Conservation (phyloP, 1,284 basidiomycete genomes). For the Trametes pubescens region DNA sequence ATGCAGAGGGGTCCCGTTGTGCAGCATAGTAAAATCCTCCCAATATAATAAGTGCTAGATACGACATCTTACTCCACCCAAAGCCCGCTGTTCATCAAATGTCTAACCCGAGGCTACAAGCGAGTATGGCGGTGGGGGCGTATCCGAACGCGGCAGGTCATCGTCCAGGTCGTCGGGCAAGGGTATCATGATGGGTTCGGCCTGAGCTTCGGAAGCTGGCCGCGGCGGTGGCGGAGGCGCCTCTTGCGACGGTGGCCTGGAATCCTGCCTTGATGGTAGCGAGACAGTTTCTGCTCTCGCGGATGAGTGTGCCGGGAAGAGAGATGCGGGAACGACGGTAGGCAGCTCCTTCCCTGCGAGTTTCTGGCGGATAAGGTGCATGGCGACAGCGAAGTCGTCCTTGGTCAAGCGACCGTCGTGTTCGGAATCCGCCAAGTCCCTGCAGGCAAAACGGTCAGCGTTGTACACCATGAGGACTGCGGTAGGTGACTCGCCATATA, state of each 20-base stretch:
- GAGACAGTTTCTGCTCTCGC: neutral
- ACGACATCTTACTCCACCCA: neutral
- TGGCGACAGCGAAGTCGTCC: conserved; percentile 96
- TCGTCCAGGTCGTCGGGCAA: conserved; percentile 18
- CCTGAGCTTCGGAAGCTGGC: neutral
- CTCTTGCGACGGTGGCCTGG: conserved; percentile 12
- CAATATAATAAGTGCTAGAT: neutral
- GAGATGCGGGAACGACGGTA: conserved; percentile 11
- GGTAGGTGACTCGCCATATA: conserved; percentile 75
- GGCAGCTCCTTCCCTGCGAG: conserved; percentile 87
- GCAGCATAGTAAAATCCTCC: neutral
- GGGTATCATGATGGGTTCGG: conserved; percentile 12
- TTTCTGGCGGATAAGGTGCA: conserved; percentile 92
- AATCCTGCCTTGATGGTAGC: conserved; percentile 8
- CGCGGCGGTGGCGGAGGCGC: conserved; percentile 7
- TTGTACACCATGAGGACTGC: neutral
- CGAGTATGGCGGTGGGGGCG: conserved; percentile 39
- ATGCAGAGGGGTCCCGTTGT: neutral
- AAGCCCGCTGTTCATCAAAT: neutral
- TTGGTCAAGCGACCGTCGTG: conserved; percentile 88
- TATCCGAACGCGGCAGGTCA: conserved; percentile 30
- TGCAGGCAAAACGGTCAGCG: conserved; percentile 43
- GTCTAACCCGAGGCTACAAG: conserved; percentile 22
- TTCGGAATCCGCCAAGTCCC: conserved; percentile 94
- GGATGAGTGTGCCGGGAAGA: conserved; percentile 4